Base-by-base conservation (phyloP, 2,329 filamentous ascomycete species). In the Huntiella omanensis region DNA sequence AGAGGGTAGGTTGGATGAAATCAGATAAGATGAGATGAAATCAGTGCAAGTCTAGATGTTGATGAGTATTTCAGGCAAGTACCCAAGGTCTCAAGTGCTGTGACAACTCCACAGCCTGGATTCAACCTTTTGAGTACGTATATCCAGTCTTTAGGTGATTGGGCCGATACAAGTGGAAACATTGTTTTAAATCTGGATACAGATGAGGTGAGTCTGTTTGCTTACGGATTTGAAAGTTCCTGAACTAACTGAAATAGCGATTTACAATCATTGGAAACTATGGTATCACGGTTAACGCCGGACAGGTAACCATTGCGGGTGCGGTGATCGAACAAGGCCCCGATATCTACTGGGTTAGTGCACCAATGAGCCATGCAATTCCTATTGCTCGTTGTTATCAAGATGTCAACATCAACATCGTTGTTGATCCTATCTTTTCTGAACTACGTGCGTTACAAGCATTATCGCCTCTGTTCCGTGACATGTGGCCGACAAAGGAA, bases 261-360 rank as follows among this genome's bases (percentile, higher is more conserved):
- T 62, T 81, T 36, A 64, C 77, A 4, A 60, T 80, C 6, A 62
- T 84, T 8, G 83, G 83, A 1, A 77, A 73, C 54, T 91, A 77
- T 58, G 73, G 76, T 12, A 57, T 88, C 28, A 64, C 64, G 10
- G 68, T 88, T 0, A 54, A 64, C 6, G 66, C 65, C 45, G 83
- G 83, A 2, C 66, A 75, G 38, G 63, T 81, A 17, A 76, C 72
- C 1, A 58, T 88, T 19, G 70, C 75, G 11, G 81, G 83, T 12
- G 75, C 80, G 5, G 71, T 67, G 5, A 57, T 88, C 3, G 62
- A 64, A 8, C 57, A 69, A 1, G 64, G 67, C 0, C 61, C 67
- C 19, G 58, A 54, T 1, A 56, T 63, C 4, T 63, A 70, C 52
- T 76, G 71, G 64, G 66, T 83, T 12, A 75, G 73, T 57, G 78